Base-by-base conservation (phyloP, 768 basidiomycete genomes). In the Boletus patriciae region DNA sequence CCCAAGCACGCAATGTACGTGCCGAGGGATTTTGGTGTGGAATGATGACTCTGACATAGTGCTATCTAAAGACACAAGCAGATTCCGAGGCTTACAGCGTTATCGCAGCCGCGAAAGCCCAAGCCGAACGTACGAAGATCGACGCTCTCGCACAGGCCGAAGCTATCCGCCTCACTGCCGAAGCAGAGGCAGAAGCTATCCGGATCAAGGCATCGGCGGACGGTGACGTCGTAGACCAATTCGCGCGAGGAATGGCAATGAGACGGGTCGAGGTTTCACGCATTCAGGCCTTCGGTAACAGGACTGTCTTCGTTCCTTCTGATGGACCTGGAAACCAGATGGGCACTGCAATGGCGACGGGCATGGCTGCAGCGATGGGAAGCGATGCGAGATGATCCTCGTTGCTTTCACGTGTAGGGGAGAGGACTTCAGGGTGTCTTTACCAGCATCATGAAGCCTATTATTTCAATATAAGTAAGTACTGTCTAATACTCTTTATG, bases 101-200 rank as follows among this genome's bases (percentile, higher is more conserved):
- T 55, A 82, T 92, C 52, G 82, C 90, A 6, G 84, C 82, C 11
- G 90, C 90, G 6, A 84, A 85, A 66, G 89, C 90, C 4, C 81
- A 83, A 55, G 90, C 92, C 6, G 75, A 90, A 64, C 74, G 75
- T 19, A 74, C 77, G 4, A 78, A 80, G 65, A 89, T 93, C 52
- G 86, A 87, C 62, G 89, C 92, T 5, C 80, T 85, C 61, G 91
- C 91, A 1, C 80, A 86, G 44, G 89, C 90, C 1, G 84, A 90
- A 66, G 90, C 90, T 2, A 91, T 85, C 1, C 80, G 84, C n/a
- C 67, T 92, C 58, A 80, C 82, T 7, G 88, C 88, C 1, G 81
- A 87, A 59, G 91, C 92, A 2, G 88, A 91, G 12, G 86, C 89
- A 1, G 80, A 80, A 59, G 86, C 90, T 0, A 76, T 84, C 45